Evolutionary conservation across 75 land plant genomes (phyloP).

Genomic region (Pinus taeda): DNA sequence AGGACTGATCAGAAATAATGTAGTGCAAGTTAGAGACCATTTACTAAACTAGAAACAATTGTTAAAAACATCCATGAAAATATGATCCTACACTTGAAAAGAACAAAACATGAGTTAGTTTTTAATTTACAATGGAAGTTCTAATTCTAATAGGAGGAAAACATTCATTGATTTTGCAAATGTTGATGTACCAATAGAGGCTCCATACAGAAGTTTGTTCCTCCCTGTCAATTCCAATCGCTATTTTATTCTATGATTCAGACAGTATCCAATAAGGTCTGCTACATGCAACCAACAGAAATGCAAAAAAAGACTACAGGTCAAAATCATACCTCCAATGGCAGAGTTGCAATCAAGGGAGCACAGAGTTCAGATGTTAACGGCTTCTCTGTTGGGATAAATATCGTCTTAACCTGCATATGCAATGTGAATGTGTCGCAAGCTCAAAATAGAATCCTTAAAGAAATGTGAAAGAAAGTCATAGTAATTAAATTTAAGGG

Average conservation of each 20-base stretch:
- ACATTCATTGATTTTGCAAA: no score
- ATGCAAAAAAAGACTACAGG: background rate
- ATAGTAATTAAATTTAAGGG: background rate
- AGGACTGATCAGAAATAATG: no score
- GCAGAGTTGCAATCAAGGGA: slow-evolving; percentile 91
- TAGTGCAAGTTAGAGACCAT: no score
- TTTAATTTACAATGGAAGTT: no score
- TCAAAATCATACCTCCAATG: slow-evolving; percentile 68
- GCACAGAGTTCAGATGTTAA: slow-evolving; percentile 71
- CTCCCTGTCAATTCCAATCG: no score
- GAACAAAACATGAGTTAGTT: no score
- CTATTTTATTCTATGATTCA: background rate
- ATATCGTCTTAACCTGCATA: slow-evolving; percentile 77
- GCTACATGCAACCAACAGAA: slow-evolving; percentile 2
- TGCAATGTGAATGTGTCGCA: background rate
- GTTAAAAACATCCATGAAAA: no score
- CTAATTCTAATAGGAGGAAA: no score
- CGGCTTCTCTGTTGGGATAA: slow-evolving; percentile 75
- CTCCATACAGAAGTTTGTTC: no score
- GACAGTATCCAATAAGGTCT: background rate
- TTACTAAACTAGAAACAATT: no score
- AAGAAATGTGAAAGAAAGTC: background rate
- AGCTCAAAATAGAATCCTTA: background rate
- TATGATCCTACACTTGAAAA: no score
- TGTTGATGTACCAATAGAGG: no score